A percentile compares a stretch with the other conserved stretches of the same genome.
phyloP scores from a whole-genome alignment of 805 yeast genomes.

The Cyberlindnera bimundalis region DNA sequence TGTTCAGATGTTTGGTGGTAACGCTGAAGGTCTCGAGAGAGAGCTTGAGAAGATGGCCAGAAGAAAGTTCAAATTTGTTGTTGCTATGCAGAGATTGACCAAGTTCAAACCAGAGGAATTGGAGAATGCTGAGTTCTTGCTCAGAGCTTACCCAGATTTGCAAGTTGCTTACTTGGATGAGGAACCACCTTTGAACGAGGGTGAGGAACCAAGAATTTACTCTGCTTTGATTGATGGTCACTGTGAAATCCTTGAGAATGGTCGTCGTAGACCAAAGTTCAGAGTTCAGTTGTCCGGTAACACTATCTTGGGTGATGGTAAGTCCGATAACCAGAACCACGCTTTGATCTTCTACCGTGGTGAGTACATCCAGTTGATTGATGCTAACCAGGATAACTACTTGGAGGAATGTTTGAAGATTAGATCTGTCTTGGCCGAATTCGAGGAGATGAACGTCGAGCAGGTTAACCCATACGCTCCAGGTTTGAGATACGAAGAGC shows the following conservation, averaged over 20 bases:
- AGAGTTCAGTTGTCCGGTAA: constrained; percentile 78
- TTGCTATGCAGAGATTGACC: constrained; percentile 82
- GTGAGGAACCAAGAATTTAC: constrained; percentile 68
- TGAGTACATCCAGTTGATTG: constrained; percentile 79
- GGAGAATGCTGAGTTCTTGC: constrained; percentile 75
- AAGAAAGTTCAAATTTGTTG: constrained; percentile 76
- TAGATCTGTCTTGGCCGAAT: constrained; percentile 71
- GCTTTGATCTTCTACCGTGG: constrained; percentile 78
- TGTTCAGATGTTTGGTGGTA: constrained; percentile 98
- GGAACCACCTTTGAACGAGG: constrained; percentile 73
- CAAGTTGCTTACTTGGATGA: constrained; percentile 93
- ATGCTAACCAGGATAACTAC: constrained; percentile 85
- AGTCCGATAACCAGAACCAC: constrained; percentile 84
- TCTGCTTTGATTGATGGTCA: constrained; percentile 81
- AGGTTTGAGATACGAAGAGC: constrained; percentile 51
- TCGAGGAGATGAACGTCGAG: constrained; percentile 72
- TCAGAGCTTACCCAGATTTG: constrained; percentile 80
- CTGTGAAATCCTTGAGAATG: constrained; percentile 67
- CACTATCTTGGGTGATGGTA: constrained; percentile 86
- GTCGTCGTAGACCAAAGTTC: constrained; percentile 72
- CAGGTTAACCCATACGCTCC: constrained; percentile 83
- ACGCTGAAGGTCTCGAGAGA: constrained; percentile 92
- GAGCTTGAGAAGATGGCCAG: constrained; percentile 89
- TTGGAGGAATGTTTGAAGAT: constrained; percentile 82
- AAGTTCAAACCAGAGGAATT: constrained; percentile 70